Base-by-base conservation (phyloP, 1,139 yeast species). In the Candida pseudoviswanathii region DNA sequence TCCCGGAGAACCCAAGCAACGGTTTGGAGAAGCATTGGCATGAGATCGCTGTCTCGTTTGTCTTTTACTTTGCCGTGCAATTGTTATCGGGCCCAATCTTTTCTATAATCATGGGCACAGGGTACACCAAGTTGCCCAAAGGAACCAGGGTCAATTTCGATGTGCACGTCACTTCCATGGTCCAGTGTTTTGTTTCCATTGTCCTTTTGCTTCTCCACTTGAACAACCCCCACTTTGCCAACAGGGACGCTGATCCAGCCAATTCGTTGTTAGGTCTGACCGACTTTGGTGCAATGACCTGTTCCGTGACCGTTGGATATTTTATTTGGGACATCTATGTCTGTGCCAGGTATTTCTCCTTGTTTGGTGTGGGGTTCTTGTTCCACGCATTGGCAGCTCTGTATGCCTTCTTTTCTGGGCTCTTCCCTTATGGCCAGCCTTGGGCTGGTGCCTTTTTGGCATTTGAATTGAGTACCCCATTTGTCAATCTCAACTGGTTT, bases 381-480 rank as follows among this genome's bases (percentile, higher is more conserved):
- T 67, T 91, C 53, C 99, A 94, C 64, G 99, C 96, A 1, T 58
- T 87, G 41, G 88, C 94, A 10, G 94, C 97, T 0, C 73, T 90
- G 47, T 75, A 78, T 53, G 97, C 90, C 42, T 91, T 89, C 64
- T 68, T 71, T 27, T 81, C 85, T 22, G 64, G 82, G 50, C 70
- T 77, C 44, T 50, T 57, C 7, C 84, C 84, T 10, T 80, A 72
- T 59, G 75, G 80, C 56, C 71, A 82, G 50, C 95, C 96, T 21
- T 90, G 89, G 80, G 80, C 89, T 55, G 95, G 96, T 1, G 82
- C 85, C 7, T 94, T 94, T 68, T 76, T 94, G 59, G 62, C 90
- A 53, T 94, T 94, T 70, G 99, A 94, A 69, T 77, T 88, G 51
- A 89, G 96, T 22, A 94, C 97, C 6, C 98, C 99, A 9, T 92